Evolutionary conservation across 2,329 filamentous ascomycete species (phyloP).

Genomic region (Didymosphaeria variabile): DNA sequence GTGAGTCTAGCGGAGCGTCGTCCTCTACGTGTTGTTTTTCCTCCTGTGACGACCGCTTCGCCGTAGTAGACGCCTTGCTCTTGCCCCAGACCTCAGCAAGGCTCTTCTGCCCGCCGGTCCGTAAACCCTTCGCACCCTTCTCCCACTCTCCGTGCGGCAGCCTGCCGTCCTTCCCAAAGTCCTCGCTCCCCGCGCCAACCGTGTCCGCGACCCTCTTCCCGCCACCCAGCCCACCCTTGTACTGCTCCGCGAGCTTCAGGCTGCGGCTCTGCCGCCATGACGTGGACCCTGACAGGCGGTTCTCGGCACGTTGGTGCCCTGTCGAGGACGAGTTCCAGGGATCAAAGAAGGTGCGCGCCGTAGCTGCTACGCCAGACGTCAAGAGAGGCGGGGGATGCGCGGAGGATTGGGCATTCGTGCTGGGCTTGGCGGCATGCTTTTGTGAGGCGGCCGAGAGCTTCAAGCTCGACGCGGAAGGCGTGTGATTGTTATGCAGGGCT

Average conservation of each 20-base stretch:
- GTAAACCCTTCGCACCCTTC: constrained; percentile 58
- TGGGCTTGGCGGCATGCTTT: not conserved
- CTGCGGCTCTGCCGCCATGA: constrained; percentile 77
- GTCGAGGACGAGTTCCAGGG: constrained; percentile 78
- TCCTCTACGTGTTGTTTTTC: constrained; percentile 12
- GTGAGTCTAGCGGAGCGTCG: not conserved
- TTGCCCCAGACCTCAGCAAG: constrained; percentile 38
- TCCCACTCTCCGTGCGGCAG: constrained; percentile 63
- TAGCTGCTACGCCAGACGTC: constrained; percentile 21
- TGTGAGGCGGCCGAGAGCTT: constrained; percentile 5
- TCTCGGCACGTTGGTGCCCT: constrained; percentile 81
- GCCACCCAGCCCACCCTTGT: constrained; percentile 65
- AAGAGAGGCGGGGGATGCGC: not conserved
- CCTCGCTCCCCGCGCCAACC: constrained; percentile 69
- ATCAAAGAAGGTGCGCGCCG: constrained; percentile 61
- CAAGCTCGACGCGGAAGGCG: not conserved
- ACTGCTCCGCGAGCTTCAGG: constrained; percentile 75
- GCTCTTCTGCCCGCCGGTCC: constrained; percentile 55
- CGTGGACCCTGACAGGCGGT: constrained; percentile 66
- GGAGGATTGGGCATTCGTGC: not conserved
- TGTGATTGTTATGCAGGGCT: constrained; percentile 11
- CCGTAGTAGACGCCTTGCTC: constrained; percentile 24
- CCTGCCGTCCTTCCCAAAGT: constrained; percentile 61
- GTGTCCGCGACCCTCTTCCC: constrained; percentile 69
- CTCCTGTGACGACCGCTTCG: constrained; percentile 18